A percentile compares a stretch with the other conserved stretches of the same genome.
Evolutionary conservation across 1,139 yeast species (phyloP).

Genomic region (Saccharomycopsis phalli): DNA sequence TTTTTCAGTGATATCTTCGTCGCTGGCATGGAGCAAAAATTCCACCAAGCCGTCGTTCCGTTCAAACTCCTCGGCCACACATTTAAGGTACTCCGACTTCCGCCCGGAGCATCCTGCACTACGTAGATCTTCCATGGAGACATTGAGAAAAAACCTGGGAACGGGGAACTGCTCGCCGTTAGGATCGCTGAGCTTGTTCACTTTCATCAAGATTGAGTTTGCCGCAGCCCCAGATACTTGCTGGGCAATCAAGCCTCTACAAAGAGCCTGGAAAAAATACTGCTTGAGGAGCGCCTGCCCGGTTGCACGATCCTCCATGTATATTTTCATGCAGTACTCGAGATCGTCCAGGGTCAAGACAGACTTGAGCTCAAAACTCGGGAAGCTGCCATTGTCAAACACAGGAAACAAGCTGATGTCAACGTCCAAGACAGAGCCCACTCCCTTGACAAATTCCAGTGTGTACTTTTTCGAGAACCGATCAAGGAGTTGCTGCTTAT

Average conservation of each 20-base stretch:
- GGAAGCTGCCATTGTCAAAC: conserved; percentile 24
- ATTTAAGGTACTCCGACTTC: conserved; percentile 57
- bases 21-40: conserved; percentile 26
- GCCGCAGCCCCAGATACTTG: conserved; percentile 88
- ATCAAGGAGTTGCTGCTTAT: background rate
- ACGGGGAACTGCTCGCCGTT: conserved; percentile 35
- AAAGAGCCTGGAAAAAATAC: conserved; percentile 13
- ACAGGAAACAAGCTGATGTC: conserved; percentile 30
- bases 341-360: conserved; percentile 23
- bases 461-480: conserved; percentile 19
- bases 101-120: conserved; percentile 62
- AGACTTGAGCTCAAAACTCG: conserved; percentile 23
- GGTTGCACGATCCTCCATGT: conserved; percentile 2
- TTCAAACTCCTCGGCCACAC: conserved; percentile 50
- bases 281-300: conserved; percentile 2
- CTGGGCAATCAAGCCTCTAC: conserved; percentile 56
- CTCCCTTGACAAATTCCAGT: conserved; percentile 28
- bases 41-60: conserved; percentile 29
- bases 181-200: conserved; percentile 33
- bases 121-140: conserved; percentile 41
- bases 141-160: conserved; percentile 38
- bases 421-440: conserved; percentile 27
- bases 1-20: conserved; percentile 45
- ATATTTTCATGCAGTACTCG: conserved; percentile 27
- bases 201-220: conserved; percentile 44